These are phyloP conservation scores for Cryptococcus sp. DNA, from an alignment of 1,284 basidiomycete species.

Conservation along the genomic window DNA sequence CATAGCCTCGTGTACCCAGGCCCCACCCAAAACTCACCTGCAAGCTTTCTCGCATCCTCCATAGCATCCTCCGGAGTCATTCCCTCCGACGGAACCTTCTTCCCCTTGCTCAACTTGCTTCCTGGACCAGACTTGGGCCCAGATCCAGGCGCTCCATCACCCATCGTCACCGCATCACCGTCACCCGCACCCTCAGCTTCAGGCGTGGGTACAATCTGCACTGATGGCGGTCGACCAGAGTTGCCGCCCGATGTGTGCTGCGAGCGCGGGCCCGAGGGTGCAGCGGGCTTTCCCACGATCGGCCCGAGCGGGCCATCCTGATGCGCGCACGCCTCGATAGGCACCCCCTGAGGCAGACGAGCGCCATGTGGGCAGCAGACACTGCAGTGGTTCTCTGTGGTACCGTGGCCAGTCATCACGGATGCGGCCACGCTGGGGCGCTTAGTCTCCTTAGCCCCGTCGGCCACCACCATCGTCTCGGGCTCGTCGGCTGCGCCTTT, in stretches of 20 bases:
- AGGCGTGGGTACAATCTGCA: conserved; percentile 3
- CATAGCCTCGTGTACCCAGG: background rate
- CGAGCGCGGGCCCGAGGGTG: conserved; percentile 9
- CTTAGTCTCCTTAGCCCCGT: conserved; percentile 1
- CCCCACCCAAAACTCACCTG: conserved; percentile 25
- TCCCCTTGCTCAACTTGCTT: conserved; percentile 27
- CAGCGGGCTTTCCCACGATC: conserved; percentile 3
- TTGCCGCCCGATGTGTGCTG: conserved; percentile 4
- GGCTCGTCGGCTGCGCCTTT: background rate
- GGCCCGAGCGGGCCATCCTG: conserved; percentile 21
- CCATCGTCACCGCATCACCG: conserved; percentile 5
- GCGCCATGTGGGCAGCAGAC: conserved; percentile 35
- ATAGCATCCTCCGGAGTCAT: conserved; percentile 22
- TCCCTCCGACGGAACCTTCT: conserved; percentile 5
- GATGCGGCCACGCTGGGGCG: background rate
- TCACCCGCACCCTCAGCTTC: conserved; percentile 6
- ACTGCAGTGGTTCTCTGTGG: conserved; percentile 27
- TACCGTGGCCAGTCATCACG: background rate
- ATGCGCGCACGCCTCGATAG: conserved; percentile 31
- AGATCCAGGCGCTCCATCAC: background rate
- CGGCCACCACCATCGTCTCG: background rate
- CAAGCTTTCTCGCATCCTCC: conserved; percentile 38
- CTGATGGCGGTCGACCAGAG: conserved; percentile 6
- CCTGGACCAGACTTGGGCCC: conserved; percentile 1
- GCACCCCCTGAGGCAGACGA: conserved; percentile 16